Percentiles rank a stretch among this genome's conserved stretches.
Evolutionary conservation across 371 early-diverging fungal genomes (phyloP).

Genomic region (Mortierella sp.): DNA sequence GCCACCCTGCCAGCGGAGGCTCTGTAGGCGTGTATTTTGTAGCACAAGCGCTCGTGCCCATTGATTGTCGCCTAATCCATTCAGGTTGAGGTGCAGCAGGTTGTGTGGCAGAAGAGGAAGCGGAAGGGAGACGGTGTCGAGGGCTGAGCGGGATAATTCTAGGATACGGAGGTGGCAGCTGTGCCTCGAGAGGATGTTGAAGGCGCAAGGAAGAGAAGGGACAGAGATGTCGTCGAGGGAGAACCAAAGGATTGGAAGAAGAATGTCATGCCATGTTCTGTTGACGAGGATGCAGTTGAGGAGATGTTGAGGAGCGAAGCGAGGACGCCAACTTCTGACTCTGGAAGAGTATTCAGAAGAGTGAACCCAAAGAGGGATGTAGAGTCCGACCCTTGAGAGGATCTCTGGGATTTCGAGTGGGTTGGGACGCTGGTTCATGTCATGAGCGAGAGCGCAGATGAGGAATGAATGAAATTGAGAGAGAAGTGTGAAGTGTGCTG

Average conservation of each 20-base stretch:
- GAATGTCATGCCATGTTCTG: slow-evolving; percentile 26
- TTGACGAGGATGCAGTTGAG: slow-evolving; percentile 32
- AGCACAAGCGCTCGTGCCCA: slow-evolving; percentile 20
- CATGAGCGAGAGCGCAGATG: slow-evolving; percentile 1
- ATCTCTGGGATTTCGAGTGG: slow-evolving; percentile 44
- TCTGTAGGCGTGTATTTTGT: slow-evolving; percentile 25
- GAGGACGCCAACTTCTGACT: slow-evolving; percentile 1
- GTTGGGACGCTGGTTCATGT: slow-evolving; percentile 25
- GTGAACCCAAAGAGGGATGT: slow-evolving; percentile 33
- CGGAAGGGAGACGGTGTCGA: slow-evolving; percentile 6
- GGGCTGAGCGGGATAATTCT: slow-evolving; percentile 7
- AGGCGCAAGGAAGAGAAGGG: not conserved
- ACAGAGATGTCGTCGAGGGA: slow-evolving; percentile 32
- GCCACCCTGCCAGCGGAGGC: slow-evolving; percentile 26
- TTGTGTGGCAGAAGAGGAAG: slow-evolving; percentile 6
- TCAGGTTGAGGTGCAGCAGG: slow-evolving; percentile 19
- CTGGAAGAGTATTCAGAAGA: not conserved
- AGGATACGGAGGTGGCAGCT: slow-evolving; percentile 16
- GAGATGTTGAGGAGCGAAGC: slow-evolving; percentile 24
- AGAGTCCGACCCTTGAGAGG: slow-evolving; percentile 24
- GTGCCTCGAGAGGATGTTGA: slow-evolving; percentile 4
- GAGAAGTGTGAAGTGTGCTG: not conserved
- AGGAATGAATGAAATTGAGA: not conserved
- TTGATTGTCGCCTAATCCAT: slow-evolving; percentile 1
- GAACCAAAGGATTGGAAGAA: slow-evolving; percentile 31